phyloP scores from a whole-genome alignment of 163 green algal genomes.

The Coccomyxa subellipsoidea region DNA sequence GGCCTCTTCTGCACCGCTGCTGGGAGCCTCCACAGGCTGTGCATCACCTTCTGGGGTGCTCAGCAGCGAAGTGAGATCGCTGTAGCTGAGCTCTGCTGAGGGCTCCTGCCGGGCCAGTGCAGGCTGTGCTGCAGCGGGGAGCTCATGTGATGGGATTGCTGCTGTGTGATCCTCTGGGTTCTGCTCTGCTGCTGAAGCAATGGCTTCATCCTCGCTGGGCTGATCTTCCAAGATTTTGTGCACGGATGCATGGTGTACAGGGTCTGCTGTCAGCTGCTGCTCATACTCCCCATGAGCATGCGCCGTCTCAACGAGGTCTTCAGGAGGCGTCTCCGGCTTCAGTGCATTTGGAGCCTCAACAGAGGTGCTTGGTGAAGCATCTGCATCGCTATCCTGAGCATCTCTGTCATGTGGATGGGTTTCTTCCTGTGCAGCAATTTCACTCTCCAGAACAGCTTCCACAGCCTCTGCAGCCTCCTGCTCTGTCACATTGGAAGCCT shows the following conservation, averaged over 20 bases:
- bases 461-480: background rate
- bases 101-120: background rate
- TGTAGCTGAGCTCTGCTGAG: conserved; percentile 5
- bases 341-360: background rate
- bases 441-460: background rate
- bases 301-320: background rate
- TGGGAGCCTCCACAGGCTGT: background rate
- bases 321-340: background rate
- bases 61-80: conserved; percentile 10
- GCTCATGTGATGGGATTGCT: background rate
- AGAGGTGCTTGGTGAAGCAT: background rate
- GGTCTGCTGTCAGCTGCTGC: background rate
- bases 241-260: background rate
- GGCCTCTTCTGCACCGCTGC: background rate
- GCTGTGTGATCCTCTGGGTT: background rate
- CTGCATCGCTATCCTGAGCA: background rate
- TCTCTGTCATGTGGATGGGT: background rate
- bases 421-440: background rate
- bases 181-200: background rate
- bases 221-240: background rate
- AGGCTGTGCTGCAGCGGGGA: background rate
- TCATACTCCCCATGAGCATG: background rate
- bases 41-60: background rate
- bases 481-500: background rate
- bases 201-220: background rate